These are phyloP conservation scores for Cordyceps farinosa DNA, from an alignment of 2,329 filamentous ascomycete species.

Conservation along the genomic window DNA sequence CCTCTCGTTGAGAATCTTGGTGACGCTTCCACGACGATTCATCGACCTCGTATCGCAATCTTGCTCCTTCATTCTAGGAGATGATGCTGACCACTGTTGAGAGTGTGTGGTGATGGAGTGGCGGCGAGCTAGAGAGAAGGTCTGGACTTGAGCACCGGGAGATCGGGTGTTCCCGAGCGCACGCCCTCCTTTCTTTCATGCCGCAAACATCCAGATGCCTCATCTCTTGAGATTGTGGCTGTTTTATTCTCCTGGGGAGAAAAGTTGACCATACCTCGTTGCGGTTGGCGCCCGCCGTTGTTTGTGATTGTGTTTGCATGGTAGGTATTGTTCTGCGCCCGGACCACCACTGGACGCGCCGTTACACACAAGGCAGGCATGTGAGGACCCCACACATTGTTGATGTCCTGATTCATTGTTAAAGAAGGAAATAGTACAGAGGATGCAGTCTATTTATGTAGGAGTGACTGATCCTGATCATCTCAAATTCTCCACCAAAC, in stretches of 20 bases:
- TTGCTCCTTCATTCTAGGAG: background rate
- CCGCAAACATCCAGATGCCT: background rate
- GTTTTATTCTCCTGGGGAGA: background rate
- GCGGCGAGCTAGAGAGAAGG: background rate
- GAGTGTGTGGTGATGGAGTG: background rate
- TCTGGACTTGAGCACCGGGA: background rate
- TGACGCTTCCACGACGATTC: background rate
- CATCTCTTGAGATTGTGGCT: background rate
- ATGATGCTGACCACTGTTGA: background rate
- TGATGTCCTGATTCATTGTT: too few relatives aligned
- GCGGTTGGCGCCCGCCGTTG: background rate
- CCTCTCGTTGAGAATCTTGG: conserved; percentile 10
- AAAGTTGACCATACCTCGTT: background rate
- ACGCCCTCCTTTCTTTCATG: background rate
- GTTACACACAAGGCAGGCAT: too few relatives aligned
- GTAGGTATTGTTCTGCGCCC: conserved; percentile 15
- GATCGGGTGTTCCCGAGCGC: background rate
- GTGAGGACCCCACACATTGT: too few relatives aligned
- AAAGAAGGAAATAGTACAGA: too few relatives aligned
- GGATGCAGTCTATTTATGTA: too few relatives aligned
- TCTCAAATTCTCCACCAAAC: too few relatives aligned
- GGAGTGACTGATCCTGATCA: too few relatives aligned
- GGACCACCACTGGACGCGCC: too few relatives aligned
- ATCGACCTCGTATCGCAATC: background rate
- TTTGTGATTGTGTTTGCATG: conserved; percentile 15